Conservation (phyloP, 208 protist species). For the Chromosphaera perkinsii region DNA sequence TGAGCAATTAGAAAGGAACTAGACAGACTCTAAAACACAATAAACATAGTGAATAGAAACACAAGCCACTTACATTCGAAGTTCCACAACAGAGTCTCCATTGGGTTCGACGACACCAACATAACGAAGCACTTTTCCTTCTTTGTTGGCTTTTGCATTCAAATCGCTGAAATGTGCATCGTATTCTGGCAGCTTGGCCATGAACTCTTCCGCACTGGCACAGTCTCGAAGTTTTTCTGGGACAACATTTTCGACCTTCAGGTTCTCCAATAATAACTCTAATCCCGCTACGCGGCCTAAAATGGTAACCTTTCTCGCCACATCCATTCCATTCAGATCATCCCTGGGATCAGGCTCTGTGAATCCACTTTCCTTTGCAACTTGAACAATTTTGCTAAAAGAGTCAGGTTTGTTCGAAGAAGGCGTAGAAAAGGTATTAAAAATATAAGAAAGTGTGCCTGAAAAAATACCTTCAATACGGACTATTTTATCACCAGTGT, state of each 20-base stretch:
- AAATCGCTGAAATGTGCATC: constrained; percentile 25
- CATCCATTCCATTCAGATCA: constrained; percentile 12
- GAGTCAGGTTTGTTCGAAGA: background rate
- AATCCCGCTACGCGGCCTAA: constrained; percentile 16
- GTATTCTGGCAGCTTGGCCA: constrained; percentile 26
- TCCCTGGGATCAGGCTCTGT: constrained; percentile 58
- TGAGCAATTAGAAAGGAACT: background rate
- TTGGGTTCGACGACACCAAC: constrained; percentile 42
- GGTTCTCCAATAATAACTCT: constrained; percentile 1
- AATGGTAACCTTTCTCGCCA: constrained; percentile 15
- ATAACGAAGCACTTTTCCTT: constrained; percentile 40
- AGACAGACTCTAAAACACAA: too few species aligned
- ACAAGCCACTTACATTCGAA: constrained; percentile 1
- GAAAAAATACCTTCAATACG: constrained; percentile 48
- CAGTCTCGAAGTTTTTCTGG: constrained; percentile 1
- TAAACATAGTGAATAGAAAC: too few species aligned
- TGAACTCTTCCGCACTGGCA: constrained; percentile 20
- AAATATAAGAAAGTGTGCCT: constrained; percentile 55
- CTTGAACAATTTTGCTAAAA: constrained; percentile 30
- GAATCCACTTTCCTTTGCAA: constrained; percentile 14
- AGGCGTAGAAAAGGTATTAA: constrained; percentile 38
- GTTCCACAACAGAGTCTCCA: constrained; percentile 4
- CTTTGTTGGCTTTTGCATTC: background rate
- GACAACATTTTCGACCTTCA: constrained; percentile 12
- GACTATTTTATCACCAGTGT: constrained; percentile 34